phyloP scores from a whole-genome alignment of 2,329 filamentous ascomycete species.

The Colletotrichum phormii region DNA sequence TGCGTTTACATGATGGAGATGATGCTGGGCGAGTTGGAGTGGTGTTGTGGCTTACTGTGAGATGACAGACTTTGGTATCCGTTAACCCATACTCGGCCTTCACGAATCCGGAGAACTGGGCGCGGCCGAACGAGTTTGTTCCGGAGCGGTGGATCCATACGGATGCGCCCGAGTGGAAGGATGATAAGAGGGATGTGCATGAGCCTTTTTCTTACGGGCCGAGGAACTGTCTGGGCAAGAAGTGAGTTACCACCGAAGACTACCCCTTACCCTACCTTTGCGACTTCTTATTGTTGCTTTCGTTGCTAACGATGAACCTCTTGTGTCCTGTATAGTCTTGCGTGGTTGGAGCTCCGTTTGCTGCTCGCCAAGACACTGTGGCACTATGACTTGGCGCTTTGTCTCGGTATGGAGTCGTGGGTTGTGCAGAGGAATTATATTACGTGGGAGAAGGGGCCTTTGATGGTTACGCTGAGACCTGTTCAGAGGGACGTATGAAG shows the following conservation, averaged over 20 bases:
- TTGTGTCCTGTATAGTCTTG: constrained; percentile 49
- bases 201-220: constrained; percentile 62
- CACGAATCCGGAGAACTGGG: constrained; percentile 51
- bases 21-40: background rate
- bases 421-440: constrained; percentile 51
- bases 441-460: constrained; percentile 47
- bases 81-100: constrained; percentile 29
- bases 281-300: background rate
- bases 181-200: constrained; percentile 56
- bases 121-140: constrained; percentile 54
- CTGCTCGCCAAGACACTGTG: constrained; percentile 60
- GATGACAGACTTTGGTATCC: constrained; percentile 20
- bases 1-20: too few relatives aligned
- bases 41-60: background rate
- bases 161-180: constrained; percentile 26
- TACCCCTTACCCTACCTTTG: background rate
- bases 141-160: constrained; percentile 58
- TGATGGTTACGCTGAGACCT: constrained; percentile 26
- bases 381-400: constrained; percentile 59
- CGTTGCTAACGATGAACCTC: background rate
- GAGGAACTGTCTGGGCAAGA: constrained; percentile 61
- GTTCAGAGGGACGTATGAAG: background rate
- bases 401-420: constrained; percentile 50
- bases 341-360: constrained; percentile 62
- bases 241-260: constrained; percentile 44